Base-by-base conservation (phyloP, 1,284 basidiomycete species). In the Trichosporon ovoides region DNA sequence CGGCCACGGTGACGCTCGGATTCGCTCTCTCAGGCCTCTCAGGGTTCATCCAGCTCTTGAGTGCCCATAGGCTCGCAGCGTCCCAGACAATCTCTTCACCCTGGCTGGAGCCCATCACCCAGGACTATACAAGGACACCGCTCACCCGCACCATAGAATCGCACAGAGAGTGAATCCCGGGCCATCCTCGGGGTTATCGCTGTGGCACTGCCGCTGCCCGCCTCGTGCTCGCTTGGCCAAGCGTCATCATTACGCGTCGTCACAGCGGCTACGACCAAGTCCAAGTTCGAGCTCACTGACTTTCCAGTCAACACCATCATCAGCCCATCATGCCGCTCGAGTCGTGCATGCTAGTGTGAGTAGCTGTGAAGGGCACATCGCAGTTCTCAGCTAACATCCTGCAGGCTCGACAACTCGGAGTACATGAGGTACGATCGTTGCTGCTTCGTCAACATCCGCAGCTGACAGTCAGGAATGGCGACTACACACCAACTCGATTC, bases 381-480 rank as follows among this genome's bases (percentile, higher is more conserved):
- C 16, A 35, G 35, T n/a, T n/a, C n/a, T n/a, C n/a, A n/a, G 58
- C 63, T 19, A 62, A 50, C 5, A 16, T 18, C 22, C n/a, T n/a
- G 10, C 67, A 83, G 93, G 38, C 85, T 94, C 65, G 91, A 94
- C 82, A 93, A 93, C 75, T 93, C 91, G 4, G 91, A 94, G 78
- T 93, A 88, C 79, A 94, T 93, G 90, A 84, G 89, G 67, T 77
- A 52, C 33, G 73, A 57, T 22, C 16, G 24, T 16, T 14, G 33
- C 43, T n/a, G 16, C 4, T 31, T 12, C 14, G 3, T 10, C 12
- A n/a, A n/a, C n/a, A n/a, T n/a, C n/a, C n/a, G n/a, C 14, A 11
- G 19, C 60, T 62, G 40, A 62, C 61, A 37, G 11, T n/a, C 67
- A 81, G 75, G 43, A 98, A 98, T 78, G 94, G 94, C 46, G 94